These are phyloP conservation scores for Camellia granthamiana DNA, from an alignment of 148 eudicot genomes.

Conservation along the genomic window DNA sequence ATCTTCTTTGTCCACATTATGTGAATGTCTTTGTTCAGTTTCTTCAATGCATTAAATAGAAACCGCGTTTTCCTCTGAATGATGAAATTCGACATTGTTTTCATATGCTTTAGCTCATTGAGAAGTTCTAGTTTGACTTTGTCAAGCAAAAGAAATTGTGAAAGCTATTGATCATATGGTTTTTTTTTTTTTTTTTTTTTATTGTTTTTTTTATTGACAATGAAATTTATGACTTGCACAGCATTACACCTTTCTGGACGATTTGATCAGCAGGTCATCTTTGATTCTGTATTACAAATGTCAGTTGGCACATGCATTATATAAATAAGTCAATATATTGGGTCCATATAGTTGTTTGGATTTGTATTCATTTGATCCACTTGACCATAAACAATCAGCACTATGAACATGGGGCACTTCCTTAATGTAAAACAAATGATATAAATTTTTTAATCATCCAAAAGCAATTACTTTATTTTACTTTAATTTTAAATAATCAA, in stretches of 20 bases:
- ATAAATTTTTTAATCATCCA: not conserved
- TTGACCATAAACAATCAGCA: not conserved
- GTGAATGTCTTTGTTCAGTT: not conserved
- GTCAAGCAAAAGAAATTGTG: not conserved
- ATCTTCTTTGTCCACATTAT: conserved; percentile 4
- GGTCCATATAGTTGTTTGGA: not conserved
- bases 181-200: no score
- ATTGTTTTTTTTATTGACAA: not conserved
- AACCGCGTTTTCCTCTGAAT: not conserved
- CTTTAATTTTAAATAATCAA: not conserved
- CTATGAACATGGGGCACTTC: not conserved
- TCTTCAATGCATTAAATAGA: not conserved
- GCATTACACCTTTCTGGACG: not conserved
- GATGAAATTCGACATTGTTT: not conserved
- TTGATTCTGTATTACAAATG: not conserved
- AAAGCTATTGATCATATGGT: not conserved
- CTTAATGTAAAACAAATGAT: not conserved
- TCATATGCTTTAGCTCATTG: not conserved
- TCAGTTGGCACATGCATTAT: not conserved
- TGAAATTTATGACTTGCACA: not conserved
- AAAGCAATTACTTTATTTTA: not conserved
- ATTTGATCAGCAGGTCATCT: conserved; percentile 3
- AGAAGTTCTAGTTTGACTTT: not conserved
- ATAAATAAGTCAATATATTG: not conserved
- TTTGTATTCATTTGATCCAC: not conserved